Evolutionary conservation across 2,329 filamentous ascomycete species (phyloP), one percentile per base, ranked within the genome.

Genomic region (Fusarium miscanthi): DNA sequence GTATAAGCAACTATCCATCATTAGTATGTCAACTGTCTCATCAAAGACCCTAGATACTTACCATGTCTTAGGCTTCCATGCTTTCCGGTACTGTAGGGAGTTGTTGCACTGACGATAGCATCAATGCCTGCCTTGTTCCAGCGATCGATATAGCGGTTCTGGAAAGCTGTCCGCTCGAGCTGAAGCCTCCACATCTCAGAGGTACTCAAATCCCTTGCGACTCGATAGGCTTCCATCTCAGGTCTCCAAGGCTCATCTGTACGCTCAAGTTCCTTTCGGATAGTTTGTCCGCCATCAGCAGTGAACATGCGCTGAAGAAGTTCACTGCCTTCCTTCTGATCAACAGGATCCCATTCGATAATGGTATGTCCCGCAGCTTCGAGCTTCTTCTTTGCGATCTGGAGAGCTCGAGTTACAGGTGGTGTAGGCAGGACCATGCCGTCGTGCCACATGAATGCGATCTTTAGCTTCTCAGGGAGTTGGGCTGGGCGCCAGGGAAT

Each of bases 361-460:
- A 91, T 66, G 10, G 88, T 84, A 72, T 90, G 83, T 3, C 86
- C 87, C 0, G 84, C 82, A 0, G 76, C 79, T 42, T 80, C 74
- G 19, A 91, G 81, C 53, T 79, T 83, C 5, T 81, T 78, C 0
- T 83, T 84, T 0, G 87, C 80, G 10, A 82, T 78, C 6, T 81
- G 78, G 14, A 93, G 78, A 2, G 89, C 90, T 10, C 90, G 84
- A 1, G 84, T 80, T 6, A 93, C 85, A 0, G 91, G 91, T 6
- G 92, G 91, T 57, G 92, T 92, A 0, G 92, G 91, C 10, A 80
- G 84, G 8, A 92, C 90, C 54, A 90, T 84, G 14, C 87, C 88
- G 77, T 93, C 92, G 78, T 91, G 83, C 86, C 87, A 90, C 80
- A 93, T 84, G 37, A 93, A 86, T 8, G 84, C 91, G 59, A 93